Conservation (phyloP, 352 stramenopile genomes). For the Phytophthora hybrid region DNA sequence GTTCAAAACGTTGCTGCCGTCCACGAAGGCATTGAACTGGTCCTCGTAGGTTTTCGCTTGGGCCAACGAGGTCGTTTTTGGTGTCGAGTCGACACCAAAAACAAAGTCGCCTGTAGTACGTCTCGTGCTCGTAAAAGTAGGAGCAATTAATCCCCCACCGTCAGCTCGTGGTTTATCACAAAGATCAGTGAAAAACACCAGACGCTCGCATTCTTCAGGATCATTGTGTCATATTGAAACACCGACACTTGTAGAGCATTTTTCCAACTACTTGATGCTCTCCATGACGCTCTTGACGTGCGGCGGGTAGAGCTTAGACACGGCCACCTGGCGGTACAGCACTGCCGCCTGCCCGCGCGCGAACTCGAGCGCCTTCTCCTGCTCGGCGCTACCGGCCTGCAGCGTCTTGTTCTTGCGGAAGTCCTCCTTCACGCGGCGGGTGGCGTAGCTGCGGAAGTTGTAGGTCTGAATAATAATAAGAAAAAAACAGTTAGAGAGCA, state of each 20-base stretch:
- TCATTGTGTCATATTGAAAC: background rate
- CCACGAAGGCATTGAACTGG: background rate
- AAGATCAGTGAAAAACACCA: no score
- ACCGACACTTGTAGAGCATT: background rate
- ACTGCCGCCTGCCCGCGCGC: slow-evolving; percentile 60
- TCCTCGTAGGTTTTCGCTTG: background rate
- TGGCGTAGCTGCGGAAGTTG: slow-evolving; percentile 78
- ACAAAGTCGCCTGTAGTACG: no score
- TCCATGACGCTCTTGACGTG: slow-evolving; percentile 79
- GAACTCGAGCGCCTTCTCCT: slow-evolving; percentile 55
- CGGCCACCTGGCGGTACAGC: slow-evolving; percentile 67
- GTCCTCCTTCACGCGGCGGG: slow-evolving; percentile 74
- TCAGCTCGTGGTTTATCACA: no score
- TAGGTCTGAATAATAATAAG: slow-evolving; percentile 50
- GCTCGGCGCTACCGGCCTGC: slow-evolving; percentile 50
- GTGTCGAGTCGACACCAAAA: no score
- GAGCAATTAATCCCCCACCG: no score
- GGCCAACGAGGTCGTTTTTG: background rate
- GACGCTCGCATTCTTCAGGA: no score
- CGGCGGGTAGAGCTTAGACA: slow-evolving; percentile 78
- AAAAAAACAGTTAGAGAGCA: slow-evolving; percentile 7
- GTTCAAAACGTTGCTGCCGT: background rate
- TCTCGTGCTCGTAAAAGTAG: no score
- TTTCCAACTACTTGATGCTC: slow-evolving; percentile 25
- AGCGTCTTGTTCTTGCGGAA: slow-evolving; percentile 76